phyloP scores from a whole-genome alignment of 768 basidiomycete genomes.

The Melanogaster broomeanus region DNA sequence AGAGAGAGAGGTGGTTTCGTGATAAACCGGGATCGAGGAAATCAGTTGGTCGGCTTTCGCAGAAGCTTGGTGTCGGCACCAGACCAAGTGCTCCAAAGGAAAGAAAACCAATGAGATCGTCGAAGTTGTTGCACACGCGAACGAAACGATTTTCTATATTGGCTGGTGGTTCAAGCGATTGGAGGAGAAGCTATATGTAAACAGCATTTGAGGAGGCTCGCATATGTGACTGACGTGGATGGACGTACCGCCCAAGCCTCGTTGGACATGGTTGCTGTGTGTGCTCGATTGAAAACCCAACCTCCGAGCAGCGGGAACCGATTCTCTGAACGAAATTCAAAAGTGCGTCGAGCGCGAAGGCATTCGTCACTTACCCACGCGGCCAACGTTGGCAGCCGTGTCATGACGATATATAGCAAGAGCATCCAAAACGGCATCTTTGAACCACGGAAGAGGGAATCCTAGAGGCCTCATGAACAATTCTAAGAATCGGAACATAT shows the following conservation, averaged over 20 bases:
- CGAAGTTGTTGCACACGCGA: slow-evolving; percentile 31
- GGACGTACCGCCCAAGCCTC: slow-evolving; percentile 36
- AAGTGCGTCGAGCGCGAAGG: not conserved
- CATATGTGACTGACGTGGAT: not conserved
- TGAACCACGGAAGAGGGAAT: slow-evolving; percentile 26
- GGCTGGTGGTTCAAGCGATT: slow-evolving; percentile 7
- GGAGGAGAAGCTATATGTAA: slow-evolving; percentile 5
- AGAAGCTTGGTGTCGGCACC: slow-evolving; percentile 21
- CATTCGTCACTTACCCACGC: slow-evolving; percentile 1
- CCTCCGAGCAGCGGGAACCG: slow-evolving; percentile 30
- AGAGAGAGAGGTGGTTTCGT: slow-evolving; percentile 24
- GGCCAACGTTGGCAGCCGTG: slow-evolving; percentile 10
- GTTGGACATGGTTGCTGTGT: slow-evolving; percentile 22
- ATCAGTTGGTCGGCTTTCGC: not conserved
- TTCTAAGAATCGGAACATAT: slow-evolving; percentile 11
- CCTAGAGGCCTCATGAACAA: slow-evolving; percentile 5
- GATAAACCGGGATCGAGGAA: not conserved
- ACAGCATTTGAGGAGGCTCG: not conserved
- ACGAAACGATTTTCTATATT: slow-evolving; percentile 32
- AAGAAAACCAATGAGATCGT: slow-evolving; percentile 33
- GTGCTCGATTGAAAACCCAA: slow-evolving; percentile 31
- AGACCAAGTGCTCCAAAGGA: slow-evolving; percentile 23
- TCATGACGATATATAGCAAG: slow-evolving; percentile 12
- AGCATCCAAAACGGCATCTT: slow-evolving; percentile 28
- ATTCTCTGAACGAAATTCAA: slow-evolving; percentile 3